phyloP scores from a whole-genome alignment of 75 land plant species.

The Pinus taeda region DNA sequence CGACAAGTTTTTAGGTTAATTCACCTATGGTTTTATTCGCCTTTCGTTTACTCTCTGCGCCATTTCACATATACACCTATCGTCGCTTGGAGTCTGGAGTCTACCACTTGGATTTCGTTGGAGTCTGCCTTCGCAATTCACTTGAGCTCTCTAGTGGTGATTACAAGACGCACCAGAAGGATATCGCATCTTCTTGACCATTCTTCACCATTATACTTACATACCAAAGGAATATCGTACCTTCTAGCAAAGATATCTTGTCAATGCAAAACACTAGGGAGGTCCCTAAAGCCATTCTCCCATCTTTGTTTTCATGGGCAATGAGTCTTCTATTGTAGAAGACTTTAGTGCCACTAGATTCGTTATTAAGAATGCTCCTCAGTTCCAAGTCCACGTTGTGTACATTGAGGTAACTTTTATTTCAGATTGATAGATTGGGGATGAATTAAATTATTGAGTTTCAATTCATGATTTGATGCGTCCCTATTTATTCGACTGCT shows the following conservation, averaged over 20 bases:
- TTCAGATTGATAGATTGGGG: too few relatives aligned
- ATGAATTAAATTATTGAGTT: too few relatives aligned
- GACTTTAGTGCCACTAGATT: slow-evolving; percentile 28
- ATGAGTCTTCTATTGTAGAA: slow-evolving; percentile 23
- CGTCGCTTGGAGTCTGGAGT: too few relatives aligned
- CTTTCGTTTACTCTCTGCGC: too few relatives aligned
- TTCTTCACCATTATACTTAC: slow-evolving; percentile 62
- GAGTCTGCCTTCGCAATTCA: too few relatives aligned
- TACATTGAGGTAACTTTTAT: slow-evolving; percentile 8
- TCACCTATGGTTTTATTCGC: too few relatives aligned
- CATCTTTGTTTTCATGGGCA: slow-evolving; percentile 55
- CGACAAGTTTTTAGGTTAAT: too few relatives aligned
- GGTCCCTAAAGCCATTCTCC: slow-evolving; percentile 36
- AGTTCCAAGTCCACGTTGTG: slow-evolving; percentile 44
- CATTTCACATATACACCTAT: too few relatives aligned
- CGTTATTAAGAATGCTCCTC: slow-evolving; percentile 37
- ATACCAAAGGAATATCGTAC: slow-evolving; percentile 22
- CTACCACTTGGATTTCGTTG: too few relatives aligned
- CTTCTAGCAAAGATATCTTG: slow-evolving; percentile 53
- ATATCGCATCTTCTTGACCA: slow-evolving; percentile 22
- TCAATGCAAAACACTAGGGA: slow-evolving; percentile 40
- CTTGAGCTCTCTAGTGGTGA: too few relatives aligned
- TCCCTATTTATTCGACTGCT: not conserved
- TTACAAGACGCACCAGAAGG: slow-evolving; percentile 32
- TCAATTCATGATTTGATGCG: too few relatives aligned